Base-by-base conservation (phyloP, 805 yeast genomes). In the Saccharomycopsis fibuligera region DNA sequence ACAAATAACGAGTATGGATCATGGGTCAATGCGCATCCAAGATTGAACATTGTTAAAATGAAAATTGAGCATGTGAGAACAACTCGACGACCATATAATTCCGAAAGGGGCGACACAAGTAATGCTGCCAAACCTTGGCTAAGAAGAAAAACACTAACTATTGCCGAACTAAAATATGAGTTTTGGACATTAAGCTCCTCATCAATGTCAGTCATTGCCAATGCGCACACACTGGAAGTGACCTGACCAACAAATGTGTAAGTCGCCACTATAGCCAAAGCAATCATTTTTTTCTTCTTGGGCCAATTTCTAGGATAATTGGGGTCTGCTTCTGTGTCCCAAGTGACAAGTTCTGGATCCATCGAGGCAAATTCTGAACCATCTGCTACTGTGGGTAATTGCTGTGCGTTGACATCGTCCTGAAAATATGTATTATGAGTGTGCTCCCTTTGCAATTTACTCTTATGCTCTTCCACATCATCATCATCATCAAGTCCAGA, bases 121-220 rank as follows among this genome's bases (percentile, higher is more conserved):
- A 83, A 62, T 2, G 89, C 87, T 10, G 83, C 83, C 19, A 77
- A 53, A 0, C 86, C 87, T 72, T 86, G 72, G 1, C 88, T 86
- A 56, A 81, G 68, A n/a, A 83, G 73, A 68, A 78, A 81, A 31
- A 83, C 72, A 0, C 85, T 75, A 3, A 83, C 81, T 25, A 78
- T 75, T 54, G 81, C 64, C 0, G 81, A 68, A 39, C 71, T 64
- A 2, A 79, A 71, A 2, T 72, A 66, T 0, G 67, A 46, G 37
- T 68, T 63, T 3, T 68, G 61, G 37, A 76, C 72, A 44, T 67
- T 62, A 49, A 79, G 73, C 2, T 68, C 69, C 5, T 51, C 62
- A 3, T 77, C 60, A 35, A 82, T 78, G 5, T 67, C 67, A 0
- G 69, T 55, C 55, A 77, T 70, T 0, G 84, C 85, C 0, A 86